Evolutionary conservation across 768 basidiomycete genomes (phyloP), one percentile per base, ranked within the genome.

Genomic region (Leccinum ochraceum): DNA sequence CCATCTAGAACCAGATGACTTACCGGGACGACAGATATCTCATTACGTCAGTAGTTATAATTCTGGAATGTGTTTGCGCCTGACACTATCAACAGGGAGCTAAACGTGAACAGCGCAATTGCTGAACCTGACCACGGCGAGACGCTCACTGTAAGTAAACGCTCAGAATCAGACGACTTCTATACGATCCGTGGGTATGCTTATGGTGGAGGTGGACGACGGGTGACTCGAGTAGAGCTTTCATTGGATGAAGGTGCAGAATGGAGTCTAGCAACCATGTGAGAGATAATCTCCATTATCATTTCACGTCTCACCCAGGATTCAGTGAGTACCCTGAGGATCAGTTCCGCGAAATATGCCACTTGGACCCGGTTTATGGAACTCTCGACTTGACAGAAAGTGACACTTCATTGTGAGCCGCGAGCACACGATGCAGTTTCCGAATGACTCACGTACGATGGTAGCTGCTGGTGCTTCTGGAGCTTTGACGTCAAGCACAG

Each of bases 391-490:
- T 82, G 55, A 79, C 78, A 0, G 78, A 79, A 16, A 71, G 75
- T 6, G 83, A 86, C 53, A 78, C 77, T 22, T 82, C 79, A 62
- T 84, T 82, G 76, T 78, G 44, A 68, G 76, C 28, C 50, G 16
- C 8, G 24, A 58, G 34, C n/a, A 37, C 24, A 37, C 28, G 1
- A 26, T 16, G 14, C 13, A 8, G 6, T 50, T 50, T 26, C 24
- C 13, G 26, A 26, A 13, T 3, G 7, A 5, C 49, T 50, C 16
- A 50, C 24, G 14, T 17, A 50, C 22, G 16, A 49, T 6, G 44
- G 14, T 44, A 71, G 69, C 65, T 86, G 84, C 66, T 87, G 86
- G 86, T 83, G 80, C 60, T 84, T 86, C 70, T 88, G 85, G 84
- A 69, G 71, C 1, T 75, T 79, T 59, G 69, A 75, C 1, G 71